Base-by-base conservation (phyloP, 495 filamentous ascomycete genomes). In the Haplographium delicatum region DNA sequence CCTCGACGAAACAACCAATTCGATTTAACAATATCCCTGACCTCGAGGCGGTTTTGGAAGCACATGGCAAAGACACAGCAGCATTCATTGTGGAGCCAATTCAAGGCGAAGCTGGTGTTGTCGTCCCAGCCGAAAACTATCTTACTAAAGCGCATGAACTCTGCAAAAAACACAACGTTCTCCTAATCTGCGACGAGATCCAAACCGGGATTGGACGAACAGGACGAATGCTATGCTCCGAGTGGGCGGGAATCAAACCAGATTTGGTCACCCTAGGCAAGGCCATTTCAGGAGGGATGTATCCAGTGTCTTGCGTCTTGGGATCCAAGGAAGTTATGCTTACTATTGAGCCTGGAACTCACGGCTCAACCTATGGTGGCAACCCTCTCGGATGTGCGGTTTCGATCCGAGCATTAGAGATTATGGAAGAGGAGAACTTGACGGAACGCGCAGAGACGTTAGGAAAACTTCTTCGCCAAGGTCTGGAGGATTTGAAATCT, bases 361-460 rank as follows among this genome's bases (percentile, higher is more conserved):
- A 99, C 62, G 93, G 93, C 26, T 94, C 88, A 23, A 99, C 93
- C 22, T 99, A 97, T 63, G 93, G 93, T 43, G 93, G 93, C 34
- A 99, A 99, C 69, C 93, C 93, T 2, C 74, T 99, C n/a, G 93
- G 89, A 1, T 96, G 90, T 58, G 93, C 93, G 27, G 89, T 99
- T 11, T 91, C 91, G 23, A 95, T 99, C 62, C 85, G 89, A 47
- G 93, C 93, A n/a, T 75, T 99, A 31, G 90, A 97, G 70, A 76
- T 99, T 42, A 82, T 99, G 38, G 78, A 89, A 58, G 93, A 99
- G 62, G 91, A 97, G 71, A 71, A 86, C 28, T 77, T 99, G 67
- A 84, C 90, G 31, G 82, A 86, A 62, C 80, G 82, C 15, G 89
- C 93, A 1, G 85, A 95, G 65, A 65, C 67, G 50, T 72, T 97